Conservation (phyloP, 208 protist species). For the Trypanosoma theileri region DNA sequence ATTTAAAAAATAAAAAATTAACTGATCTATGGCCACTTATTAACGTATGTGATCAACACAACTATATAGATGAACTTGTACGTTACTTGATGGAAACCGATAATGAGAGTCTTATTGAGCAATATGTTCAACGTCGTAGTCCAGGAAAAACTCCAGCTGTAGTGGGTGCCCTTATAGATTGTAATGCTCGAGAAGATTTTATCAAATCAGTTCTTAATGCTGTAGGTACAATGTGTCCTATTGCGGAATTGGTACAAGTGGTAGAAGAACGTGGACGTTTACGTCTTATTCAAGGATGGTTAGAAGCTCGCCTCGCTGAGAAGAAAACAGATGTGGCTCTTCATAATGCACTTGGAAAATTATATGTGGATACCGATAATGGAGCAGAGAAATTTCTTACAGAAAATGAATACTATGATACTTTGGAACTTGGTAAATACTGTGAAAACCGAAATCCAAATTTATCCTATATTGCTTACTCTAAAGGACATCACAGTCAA, state of each 20-base stretch:
- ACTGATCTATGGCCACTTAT: conserved; percentile 99
- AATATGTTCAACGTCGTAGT: conserved; percentile 96
- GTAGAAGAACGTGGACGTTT: conserved; percentile 92
- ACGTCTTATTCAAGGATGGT: conserved; percentile 97
- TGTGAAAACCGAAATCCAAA: conserved; percentile 99
- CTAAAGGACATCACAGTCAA: conserved; percentile 94
- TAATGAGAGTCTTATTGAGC: conserved; percentile 97
- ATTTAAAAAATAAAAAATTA: conserved; percentile 98
- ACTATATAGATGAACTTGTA: conserved; percentile 98
- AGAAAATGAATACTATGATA: conserved; percentile 98
- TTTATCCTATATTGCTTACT: conserved; percentile 97
- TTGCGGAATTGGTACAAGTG: conserved; percentile 82
- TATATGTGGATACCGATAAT: conserved; percentile 99
- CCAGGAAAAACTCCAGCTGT: conserved; percentile 97
- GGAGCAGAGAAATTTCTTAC: conserved; percentile 97
- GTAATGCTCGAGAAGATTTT: conserved; percentile 96
- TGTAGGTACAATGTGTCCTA: conserved; percentile 96
- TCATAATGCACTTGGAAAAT: conserved; percentile 99
- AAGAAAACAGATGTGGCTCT: conserved; percentile 95
- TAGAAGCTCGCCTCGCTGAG: conserved; percentile 95
- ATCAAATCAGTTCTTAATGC: conserved; percentile 94
- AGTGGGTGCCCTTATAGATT: conserved; percentile 98
- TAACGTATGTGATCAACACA: conserved; percentile 99
- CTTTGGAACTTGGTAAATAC: conserved; percentile 96
- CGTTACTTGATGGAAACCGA: conserved; percentile 97